Base-by-base conservation (phyloP, 1,139 yeast species). In the Saccharomyces hybrid region DNA sequence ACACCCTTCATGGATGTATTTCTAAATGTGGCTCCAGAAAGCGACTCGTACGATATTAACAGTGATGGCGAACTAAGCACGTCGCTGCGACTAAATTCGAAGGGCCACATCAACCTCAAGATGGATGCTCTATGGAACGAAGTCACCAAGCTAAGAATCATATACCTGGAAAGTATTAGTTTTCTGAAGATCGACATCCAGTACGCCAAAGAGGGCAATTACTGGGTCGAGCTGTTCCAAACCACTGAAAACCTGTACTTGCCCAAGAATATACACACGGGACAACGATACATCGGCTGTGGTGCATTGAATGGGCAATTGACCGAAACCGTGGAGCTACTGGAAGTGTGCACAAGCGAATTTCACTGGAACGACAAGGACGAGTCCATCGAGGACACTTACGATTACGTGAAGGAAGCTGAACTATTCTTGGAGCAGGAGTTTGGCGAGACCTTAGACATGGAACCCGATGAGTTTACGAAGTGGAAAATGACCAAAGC, bases 291-390 rank as follows among this genome's bases (percentile, higher is more conserved):
- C 54, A 75, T 82, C 49, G 96, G 97, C 0, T 76, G 90, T 55
- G 77, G 88, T 46, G 97, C 95, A 0, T 88, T 87, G 61, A 91
- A 96, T 5, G 97, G 97, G 23, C 89, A 87, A 58, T 76, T 88
- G 52, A 73, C 80, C 30, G 82, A 85, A 62, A 78, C 75, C 53
- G 86, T 82, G 28, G 91, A 86, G 66, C 61, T 86, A 14, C 66
- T 77, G 67, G 84, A 76, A 61, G 79, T 77, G 68, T 77, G 71
- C 53, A 73, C 82, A 0, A 79, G 68, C 61, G 81, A 78, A 20
- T 75, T 81, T 59, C 75, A 72, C 61, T 78, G 79, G 46, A 76
- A 76, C 54, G 76, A 50, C 31, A 50, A 50, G 14, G 59, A 58
- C 49, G 61, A 57, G 30, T 54, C 58, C 16, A 52, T 56, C 41